Evolutionary conservation across 2,329 filamentous ascomycete species (phyloP), one percentile per base, ranked within the genome.

Genomic region (Aspergillus calidoustus): DNA sequence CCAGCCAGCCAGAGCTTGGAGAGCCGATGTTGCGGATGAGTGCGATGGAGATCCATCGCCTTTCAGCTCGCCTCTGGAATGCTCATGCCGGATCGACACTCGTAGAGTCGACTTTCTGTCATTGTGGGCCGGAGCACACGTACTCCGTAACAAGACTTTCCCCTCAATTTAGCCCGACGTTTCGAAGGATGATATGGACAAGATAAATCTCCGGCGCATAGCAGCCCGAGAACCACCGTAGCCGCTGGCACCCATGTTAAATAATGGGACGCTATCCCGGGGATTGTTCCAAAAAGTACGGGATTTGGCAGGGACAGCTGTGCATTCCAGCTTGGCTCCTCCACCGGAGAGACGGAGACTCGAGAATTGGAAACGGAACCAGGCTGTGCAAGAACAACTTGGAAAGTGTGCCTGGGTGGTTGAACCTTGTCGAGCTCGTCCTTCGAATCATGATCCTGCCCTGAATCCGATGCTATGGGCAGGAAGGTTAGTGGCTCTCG

Each of bases 11-110:
- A n/a, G 25, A n/a, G 25, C 17, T 31, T 25, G 11, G 48, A 31
- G 48, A 15, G 11, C 48, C 34, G 34, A 13, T 38, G 11, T 15
- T 38, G 34, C 11, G 11, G 15, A 13, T 38, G 17, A 38, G 34
- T 38, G 34, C 9, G 34, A 38, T 38, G 34, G 9, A 51, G 22
- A 28, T 30, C 6, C 25, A 7, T 28, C 25, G 25, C 25, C 25
- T 28, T 28, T 51, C 48, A 51, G 48, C 48, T 51, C 48, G 48
- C 25, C 48, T 51, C 48, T 38, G 34, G 34, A 38, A 38, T 13
- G 34, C 34, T 38, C 25, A 51, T 51, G n/a, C 48, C 48, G 48
- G 48, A 51, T 51, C 48, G 48, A 51, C 48, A 6, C 48, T 51
- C 48, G 48, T 51, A 25, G 48, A 51, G 48, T 31, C 48, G 48